Evolutionary conservation across 148 eudicot species (phyloP), one percentile per base, ranked within the genome.

Genomic region (Cornus florida): DNA sequence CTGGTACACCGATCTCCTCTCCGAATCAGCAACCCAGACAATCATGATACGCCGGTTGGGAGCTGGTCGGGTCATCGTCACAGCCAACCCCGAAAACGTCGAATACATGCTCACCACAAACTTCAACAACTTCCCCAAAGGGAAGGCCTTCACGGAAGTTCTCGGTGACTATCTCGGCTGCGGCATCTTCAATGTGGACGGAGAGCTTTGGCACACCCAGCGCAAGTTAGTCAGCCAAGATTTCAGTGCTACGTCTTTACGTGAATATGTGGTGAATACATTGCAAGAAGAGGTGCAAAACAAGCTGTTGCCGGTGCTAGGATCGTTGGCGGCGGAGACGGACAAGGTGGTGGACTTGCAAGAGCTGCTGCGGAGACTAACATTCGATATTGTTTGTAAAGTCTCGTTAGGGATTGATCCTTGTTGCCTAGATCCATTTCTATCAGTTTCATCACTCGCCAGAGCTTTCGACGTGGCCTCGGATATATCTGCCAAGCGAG

Each of bases 401-500:
- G 67, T 86, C 39, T 62, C 87, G 0, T 12, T 86, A 50, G 83
- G 85, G 79, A 74, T 41, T 70, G 86, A 87, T 71, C 77, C 86
- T 35, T 46, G 83, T 62, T 68, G 81, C 71, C 68, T 85, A 22
- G 79, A 85, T 9, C 46, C 74, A 9, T 48, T 71, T 23, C 67
- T 67, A 10, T 66, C 74, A 10, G 53, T 39, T 70, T 79, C 81
- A 3, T 74, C 86, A 16, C 83, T 90, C 28, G 79, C 82, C 2
- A 67, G 72, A 39, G 91, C 91, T 12, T 88, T 90, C 22, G 81
- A 88, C 41, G 57, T 70, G 59, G 92, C 92, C 6, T 78, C 89
- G 4, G 81, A 62, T 38, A 79, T 90, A 50, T 59, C 86, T n/a
- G 88, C 86, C 1, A 75, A 66, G 48, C 71, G 91, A 20, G 87